phyloP scores from a whole-genome alignment of 2,329 filamentous ascomycete genomes.

The Fusarium brachygibbosum region DNA sequence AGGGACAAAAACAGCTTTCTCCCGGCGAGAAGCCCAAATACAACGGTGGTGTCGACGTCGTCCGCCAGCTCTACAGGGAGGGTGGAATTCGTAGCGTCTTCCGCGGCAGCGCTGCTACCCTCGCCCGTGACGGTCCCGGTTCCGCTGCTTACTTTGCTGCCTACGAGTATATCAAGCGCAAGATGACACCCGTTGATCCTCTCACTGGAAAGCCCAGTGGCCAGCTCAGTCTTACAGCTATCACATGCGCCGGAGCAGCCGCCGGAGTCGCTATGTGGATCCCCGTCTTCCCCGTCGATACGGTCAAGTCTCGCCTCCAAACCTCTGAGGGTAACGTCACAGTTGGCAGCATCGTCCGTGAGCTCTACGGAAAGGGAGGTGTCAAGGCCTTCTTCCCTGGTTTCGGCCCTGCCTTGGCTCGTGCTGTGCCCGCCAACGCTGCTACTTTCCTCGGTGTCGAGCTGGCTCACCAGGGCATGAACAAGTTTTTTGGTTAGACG shows the following conservation, averaged over 20 bases:
- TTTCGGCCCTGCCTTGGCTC: conserved; percentile 89
- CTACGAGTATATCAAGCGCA: conserved; percentile 95
- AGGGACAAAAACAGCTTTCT: conserved; percentile 89
- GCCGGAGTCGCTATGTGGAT: conserved; percentile 99
- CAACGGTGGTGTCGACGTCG: conserved; percentile 87
- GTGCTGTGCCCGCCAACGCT: conserved; percentile 95
- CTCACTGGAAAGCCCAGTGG: conserved; percentile 78
- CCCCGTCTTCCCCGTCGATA: conserved; percentile 97
- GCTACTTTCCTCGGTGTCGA: conserved; percentile 93
- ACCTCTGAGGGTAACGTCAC: conserved; percentile 88
- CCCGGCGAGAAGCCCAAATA: conserved; percentile 96
- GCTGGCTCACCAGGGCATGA: conserved; percentile 86
- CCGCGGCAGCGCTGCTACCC: conserved; percentile 88
- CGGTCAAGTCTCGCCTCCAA: conserved; percentile 93
- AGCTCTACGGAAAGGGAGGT: conserved; percentile 87
- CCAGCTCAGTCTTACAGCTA: conserved; percentile 82
- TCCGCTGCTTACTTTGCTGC: conserved; percentile 96
- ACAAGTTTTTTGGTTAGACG: conserved; percentile 72
- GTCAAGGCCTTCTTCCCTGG: conserved; percentile 96
- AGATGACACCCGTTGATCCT: conserved; percentile 84
- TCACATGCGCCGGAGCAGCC: conserved; percentile 88
- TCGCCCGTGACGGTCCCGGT: conserved; percentile 93
- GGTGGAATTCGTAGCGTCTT: conserved; percentile 94
- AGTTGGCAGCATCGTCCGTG: conserved; percentile 81
- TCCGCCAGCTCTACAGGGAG: conserved; percentile 91